Evolutionary conservation across 768 basidiomycete species (phyloP), one percentile per base, ranked within the genome.

Genomic region (Leccinum arenicola): DNA sequence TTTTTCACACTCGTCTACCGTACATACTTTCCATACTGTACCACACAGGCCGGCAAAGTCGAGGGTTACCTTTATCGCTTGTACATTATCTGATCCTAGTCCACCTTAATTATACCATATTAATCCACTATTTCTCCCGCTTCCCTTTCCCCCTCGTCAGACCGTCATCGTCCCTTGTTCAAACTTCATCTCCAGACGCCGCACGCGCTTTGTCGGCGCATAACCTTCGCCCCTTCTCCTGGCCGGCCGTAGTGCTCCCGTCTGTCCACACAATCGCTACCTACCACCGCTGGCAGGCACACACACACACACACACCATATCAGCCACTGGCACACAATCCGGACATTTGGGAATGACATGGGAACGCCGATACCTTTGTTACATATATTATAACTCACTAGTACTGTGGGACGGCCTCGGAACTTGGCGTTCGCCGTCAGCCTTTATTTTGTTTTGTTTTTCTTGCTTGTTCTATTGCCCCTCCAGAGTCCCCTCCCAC

Each of bases 101-200:
- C 40, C 25, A 49, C 52, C 51, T 63, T 73, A 73, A 74, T 73
- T 74, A 73, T 73, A 68, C 72, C 66, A 58, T 73, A 73, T 72
- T 73, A 71, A 74, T 66, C 27, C 52, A 58, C 48, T 71, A 58
- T 31, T 61, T 57, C 47, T 43, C 38, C 29, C 55, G 55, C 9
- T 11, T 45, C 43, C 43, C 43, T 45, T 29, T 58, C 56, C 56
- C 56, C 40, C 57, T 29, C 55, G 17, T 9, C 8, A 38, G 33
- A 58, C 43, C 40, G 57, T 58, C 55, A 43, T 56, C 9, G 8
- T 19, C 43, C 43, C 36, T 14, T 15, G 38, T 11, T n/a, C 29
- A 33, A 29, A 23, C 11, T 36, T 21, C 8, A 17, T 33, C 43
- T 45, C 19, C 43, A 45, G 4, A 19, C 43, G 43, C 43, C 43